phyloP scores from a whole-genome alignment of 2,329 filamentous ascomycete species.

The Hymenoscyphus scutula region DNA sequence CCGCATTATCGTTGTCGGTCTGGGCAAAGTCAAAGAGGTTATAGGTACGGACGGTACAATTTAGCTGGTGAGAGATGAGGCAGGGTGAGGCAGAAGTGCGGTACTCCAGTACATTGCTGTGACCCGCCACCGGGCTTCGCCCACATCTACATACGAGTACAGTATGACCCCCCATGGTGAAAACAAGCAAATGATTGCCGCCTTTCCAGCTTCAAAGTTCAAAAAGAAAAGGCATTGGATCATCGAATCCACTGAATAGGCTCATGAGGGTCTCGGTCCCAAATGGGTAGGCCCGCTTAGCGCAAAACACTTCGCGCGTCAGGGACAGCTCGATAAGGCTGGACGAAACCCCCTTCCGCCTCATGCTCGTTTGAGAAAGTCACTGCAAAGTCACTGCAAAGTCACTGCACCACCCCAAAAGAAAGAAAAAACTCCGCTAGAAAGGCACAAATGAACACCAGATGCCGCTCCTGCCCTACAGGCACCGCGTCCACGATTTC shows the following conservation, averaged over 20 bases:
- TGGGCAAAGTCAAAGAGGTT: no score
- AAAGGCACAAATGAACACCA: not conserved
- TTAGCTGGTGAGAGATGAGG: no score
- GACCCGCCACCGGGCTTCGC: no score
- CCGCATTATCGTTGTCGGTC: no score
- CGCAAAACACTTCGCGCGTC: constrained; percentile 23
- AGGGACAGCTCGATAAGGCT: constrained; percentile 11
- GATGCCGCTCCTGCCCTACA: not conserved
- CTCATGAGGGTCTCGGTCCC: constrained; percentile 14
- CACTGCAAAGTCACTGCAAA: constrained; percentile 9
- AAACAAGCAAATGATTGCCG: no score
- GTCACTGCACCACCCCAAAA: not conserved
- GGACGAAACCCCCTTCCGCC: constrained; percentile 43
- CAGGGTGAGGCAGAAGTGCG: no score
- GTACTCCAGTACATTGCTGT: no score
- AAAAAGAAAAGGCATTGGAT: not conserved
- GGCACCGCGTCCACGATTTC: not conserved
- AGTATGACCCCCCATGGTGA: no score
- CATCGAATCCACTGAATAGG: constrained; percentile 13
- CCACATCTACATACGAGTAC: no score
- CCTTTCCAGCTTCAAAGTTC: not conserved
- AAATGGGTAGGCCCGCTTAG: constrained; percentile 30
- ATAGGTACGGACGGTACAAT: no score
- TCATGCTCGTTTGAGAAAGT: constrained; percentile 38
- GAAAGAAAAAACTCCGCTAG: not conserved